Conservation (phyloP, 805 yeast species). For the Zygosaccharomyces siamensis region DNA sequence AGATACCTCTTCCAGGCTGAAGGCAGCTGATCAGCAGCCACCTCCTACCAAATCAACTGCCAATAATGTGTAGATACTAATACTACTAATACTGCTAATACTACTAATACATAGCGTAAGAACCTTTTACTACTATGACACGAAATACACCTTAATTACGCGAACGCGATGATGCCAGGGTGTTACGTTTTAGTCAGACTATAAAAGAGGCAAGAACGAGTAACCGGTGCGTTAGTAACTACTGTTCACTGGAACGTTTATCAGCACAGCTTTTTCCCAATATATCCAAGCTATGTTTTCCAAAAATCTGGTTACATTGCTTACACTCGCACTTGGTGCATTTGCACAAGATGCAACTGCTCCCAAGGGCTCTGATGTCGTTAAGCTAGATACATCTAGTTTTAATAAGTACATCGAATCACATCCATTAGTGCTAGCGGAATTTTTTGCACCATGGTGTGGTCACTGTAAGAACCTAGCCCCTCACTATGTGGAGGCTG, state of each 20-base stretch:
- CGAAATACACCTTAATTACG: background rate
- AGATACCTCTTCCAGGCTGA: constrained; percentile 19
- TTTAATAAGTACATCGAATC: constrained; percentile 61
- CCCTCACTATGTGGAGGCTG: constrained; percentile 76
- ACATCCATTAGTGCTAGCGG: constrained; percentile 78
- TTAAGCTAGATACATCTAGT: constrained; percentile 61
- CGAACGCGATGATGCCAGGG: constrained; percentile 13
- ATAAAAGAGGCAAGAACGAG: background rate
- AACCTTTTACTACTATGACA: background rate
- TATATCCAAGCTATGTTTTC: background rate
- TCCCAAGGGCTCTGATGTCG: constrained; percentile 81
- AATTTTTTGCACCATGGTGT: constrained; percentile 96
- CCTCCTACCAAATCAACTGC: constrained; percentile 14
- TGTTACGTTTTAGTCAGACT: constrained; percentile 5
- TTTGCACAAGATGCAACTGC: constrained; percentile 62
- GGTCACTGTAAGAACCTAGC: constrained; percentile 90
- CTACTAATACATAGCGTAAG: background rate
- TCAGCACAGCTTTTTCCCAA: constrained; percentile 12
- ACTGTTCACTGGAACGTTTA: background rate
- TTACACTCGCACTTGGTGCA: constrained; percentile 28
- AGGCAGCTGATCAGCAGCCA: constrained; percentile 2
- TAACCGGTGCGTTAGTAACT: background rate
- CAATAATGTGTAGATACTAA: background rate
- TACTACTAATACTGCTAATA: no score
- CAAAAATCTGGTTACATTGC: constrained; percentile 18